Evolutionary conservation across 2,329 filamentous ascomycete species (phyloP), one percentile per base, ranked within the genome.

Genomic region (Zymoseptoria pseudotritici): DNA sequence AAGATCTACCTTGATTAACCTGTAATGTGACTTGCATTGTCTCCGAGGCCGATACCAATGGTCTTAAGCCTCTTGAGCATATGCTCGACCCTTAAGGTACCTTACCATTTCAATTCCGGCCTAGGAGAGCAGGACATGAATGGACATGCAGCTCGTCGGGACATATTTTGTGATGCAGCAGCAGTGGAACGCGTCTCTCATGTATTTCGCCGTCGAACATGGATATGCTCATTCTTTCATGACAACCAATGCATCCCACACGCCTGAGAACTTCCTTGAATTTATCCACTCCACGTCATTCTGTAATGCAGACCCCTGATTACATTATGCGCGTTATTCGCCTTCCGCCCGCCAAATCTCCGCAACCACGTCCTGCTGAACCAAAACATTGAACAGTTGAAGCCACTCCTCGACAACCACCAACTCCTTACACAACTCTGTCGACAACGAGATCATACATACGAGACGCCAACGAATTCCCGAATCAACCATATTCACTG

Each of bases 281-380:
- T 46, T 46, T 46, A 46, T 46, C 36, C 36, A 46, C 36, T n/a
- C 36, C 13, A 46, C 36, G 36, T 46, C 36, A 46, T 46, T 17
- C 17, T 17, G 36, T 46, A 46, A 46, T 46, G 36, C 36, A 46
- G 36, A 46, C 36, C 36, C 36, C 36, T 46, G 36, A n/a, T 17
- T 46, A 46, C 36, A 46, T 46, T 46, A 46, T 46, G 36, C 36
- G 36, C 36, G 13, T 46, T 46, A 46, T 46, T 46, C 36, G 36
- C 36, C 36, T 46, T n/a, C 36, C 36, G 36, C 13, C 36, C 13
- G 13, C 36, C 36, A n/a, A 46, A 46, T 46, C 17, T 46, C 36
- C 36, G 54, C 54, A 42, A 31, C 54, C 54, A 50, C 11, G 50
- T 56, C 54, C 55, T 26, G 55, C 55, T 46, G 51, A 50, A 56